Percentiles rank a stretch among this genome's conserved stretches.
These are phyloP conservation scores for Kodamaea lidongshanica DNA, from an alignment of 805 yeast genomes.

Conservation along the genomic window DNA sequence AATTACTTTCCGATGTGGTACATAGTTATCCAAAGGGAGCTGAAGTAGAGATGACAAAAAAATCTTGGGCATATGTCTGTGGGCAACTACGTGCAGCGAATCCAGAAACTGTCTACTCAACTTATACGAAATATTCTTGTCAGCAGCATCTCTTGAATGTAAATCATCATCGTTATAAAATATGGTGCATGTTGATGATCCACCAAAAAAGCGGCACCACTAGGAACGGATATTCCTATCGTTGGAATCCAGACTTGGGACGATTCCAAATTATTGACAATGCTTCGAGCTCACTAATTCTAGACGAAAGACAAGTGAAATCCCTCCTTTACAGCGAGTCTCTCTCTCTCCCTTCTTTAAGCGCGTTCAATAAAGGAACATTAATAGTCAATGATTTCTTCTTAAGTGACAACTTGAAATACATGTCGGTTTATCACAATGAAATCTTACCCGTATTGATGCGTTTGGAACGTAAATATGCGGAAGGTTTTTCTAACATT, in stretches of 20 bases:
- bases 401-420: conserved; percentile 27
- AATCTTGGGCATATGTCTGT: conserved; percentile 33
- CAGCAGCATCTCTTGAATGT: conserved; percentile 34
- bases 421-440: conserved; percentile 34
- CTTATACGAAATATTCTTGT: conserved; percentile 35
- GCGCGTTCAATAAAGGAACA: conserved; percentile 26
- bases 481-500: conserved; percentile 25
- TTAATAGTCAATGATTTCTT: conserved; percentile 33
- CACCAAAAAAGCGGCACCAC: conserved; percentile 19
- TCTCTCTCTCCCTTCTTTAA: conserved; percentile 25
- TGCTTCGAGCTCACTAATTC: conserved; percentile 17
- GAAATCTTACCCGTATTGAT: conserved; percentile 29
- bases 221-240: conserved; percentile 21
- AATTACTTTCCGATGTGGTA: conserved; percentile 29
- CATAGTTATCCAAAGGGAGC: conserved; percentile 29
- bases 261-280: conserved; percentile 28
- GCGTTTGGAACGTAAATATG: conserved; percentile 21
- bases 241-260: conserved; percentile 33
- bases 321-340: conserved; percentile 26
- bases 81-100: conserved; percentile 31
- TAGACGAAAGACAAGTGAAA: conserved; percentile 28
- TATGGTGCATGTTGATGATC: conserved; percentile 30
- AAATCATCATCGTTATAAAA: conserved; percentile 29
- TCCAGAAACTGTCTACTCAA: conserved; percentile 35
- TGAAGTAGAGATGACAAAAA: conserved; percentile 29